Evolutionary conservation across 2,329 filamentous ascomycete species (phyloP).

Genomic region (Fusarium euwallaceae): DNA sequence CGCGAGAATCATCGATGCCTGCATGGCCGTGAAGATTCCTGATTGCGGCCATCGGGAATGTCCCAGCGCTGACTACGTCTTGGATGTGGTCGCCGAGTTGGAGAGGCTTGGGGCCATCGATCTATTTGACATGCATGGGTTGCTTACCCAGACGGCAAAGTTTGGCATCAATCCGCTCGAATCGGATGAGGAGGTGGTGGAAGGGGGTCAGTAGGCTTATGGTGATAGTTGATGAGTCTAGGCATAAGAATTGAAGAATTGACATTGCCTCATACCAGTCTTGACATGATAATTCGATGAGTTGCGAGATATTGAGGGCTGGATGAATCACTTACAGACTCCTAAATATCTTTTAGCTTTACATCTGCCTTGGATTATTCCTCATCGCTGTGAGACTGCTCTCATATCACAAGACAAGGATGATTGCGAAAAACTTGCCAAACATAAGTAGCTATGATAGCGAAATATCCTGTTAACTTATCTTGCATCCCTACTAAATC

Average conservation of each 20-base stretch:
- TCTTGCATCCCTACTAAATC: background rate
- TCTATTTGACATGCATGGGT: background rate
- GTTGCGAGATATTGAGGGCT: background rate
- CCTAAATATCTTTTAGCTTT: background rate
- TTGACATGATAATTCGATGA: background rate
- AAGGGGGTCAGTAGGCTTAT: background rate
- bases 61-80: background rate
- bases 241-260: background rate
- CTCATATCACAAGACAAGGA: background rate
- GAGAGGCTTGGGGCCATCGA: background rate
- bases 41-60: background rate
- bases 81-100: background rate
- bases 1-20: background rate
- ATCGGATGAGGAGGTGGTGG: background rate
- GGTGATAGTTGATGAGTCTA: background rate
- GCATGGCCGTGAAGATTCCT: background rate
- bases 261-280: background rate
- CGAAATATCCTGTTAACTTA: background rate
- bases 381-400: background rate
- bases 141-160: background rate
- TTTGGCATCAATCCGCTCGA: background rate
- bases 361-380: background rate
- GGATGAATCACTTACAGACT: background rate
- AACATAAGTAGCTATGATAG: background rate
- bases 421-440: background rate